Percentiles rank a stretch among this genome's conserved stretches.
Evolutionary conservation across 495 filamentous ascomycete species (phyloP).

Genomic region (Lichenothelia convexa): DNA sequence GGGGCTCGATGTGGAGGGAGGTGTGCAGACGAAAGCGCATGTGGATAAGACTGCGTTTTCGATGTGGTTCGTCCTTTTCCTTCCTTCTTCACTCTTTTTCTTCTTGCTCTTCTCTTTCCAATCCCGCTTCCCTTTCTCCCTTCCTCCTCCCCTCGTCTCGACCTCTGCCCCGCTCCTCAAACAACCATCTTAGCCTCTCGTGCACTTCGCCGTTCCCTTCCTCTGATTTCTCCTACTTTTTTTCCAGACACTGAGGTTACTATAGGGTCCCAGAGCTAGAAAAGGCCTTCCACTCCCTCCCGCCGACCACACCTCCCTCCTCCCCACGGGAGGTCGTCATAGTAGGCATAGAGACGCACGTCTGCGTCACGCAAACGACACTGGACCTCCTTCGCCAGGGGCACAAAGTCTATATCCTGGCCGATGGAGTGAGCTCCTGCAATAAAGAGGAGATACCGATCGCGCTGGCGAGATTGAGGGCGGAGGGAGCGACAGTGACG

Average conservation of each 20-base stretch:
- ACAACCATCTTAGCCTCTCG: not conserved
- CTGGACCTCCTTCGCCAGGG: conserved; percentile 58
- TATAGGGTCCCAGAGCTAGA: conserved; percentile 19
- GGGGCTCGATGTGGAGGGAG: conserved; percentile 19
- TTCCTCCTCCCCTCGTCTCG: too few species aligned
- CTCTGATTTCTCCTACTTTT: not conserved
- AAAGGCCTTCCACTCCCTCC: conserved; percentile 9
- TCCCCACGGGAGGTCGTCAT: conserved; percentile 33
- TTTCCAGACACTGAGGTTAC: too few species aligned
- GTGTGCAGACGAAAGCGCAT: conserved; percentile 30
- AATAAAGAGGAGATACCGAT: conserved; percentile 65
- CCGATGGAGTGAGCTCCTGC: conserved; percentile 80
- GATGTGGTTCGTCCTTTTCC: conserved; percentile 42
- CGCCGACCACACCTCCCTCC: conserved; percentile 5
- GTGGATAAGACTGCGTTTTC: conserved; percentile 80
- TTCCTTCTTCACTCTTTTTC: too few species aligned
- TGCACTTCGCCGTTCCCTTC: not conserved
- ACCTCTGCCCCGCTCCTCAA: not conserved
- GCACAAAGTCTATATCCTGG: conserved; percentile 70
- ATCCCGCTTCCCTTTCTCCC: conserved; percentile 24
- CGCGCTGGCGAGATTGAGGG: conserved; percentile 55
- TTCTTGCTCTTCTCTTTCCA: conserved; percentile 18
- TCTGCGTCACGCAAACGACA: conserved; percentile 85
- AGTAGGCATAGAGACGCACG: conserved; percentile 83
- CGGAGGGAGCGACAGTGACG: conserved; percentile 63